Evolutionary conservation across 345 rosid genomes (phyloP).

Genomic region (Euphorbia lathyris): DNA sequence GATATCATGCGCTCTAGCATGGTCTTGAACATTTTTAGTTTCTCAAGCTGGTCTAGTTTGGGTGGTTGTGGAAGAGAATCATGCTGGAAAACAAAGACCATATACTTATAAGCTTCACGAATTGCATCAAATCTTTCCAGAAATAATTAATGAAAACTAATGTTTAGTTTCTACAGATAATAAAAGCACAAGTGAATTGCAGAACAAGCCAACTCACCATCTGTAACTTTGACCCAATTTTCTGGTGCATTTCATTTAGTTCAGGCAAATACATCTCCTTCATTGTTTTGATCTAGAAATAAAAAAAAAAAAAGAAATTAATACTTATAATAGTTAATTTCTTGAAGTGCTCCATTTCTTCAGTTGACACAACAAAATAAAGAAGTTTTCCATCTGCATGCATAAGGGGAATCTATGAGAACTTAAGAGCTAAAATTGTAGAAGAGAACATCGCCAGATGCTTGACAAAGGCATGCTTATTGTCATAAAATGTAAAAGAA

Average conservation of each 20-base stretch:
- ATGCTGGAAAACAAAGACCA: slow-evolving; percentile 35
- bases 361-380: not conserved
- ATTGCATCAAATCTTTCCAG: not conserved
- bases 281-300: slow-evolving; percentile 56
- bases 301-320: not conserved
- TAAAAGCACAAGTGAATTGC: not conserved
- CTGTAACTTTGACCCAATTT: slow-evolving; percentile 55
- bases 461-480: not conserved
- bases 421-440: not conserved
- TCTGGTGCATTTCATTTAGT: slow-evolving; percentile 66
- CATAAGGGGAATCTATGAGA: not conserved
- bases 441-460: not conserved
- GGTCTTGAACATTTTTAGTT: slow-evolving; percentile 52
- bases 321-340: not conserved
- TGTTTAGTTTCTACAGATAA: not conserved
- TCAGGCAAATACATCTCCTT: slow-evolving; percentile 67
- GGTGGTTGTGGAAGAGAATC: slow-evolving; percentile 70
- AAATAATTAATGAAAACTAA: not conserved
- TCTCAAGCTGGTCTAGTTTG: slow-evolving; percentile 70
- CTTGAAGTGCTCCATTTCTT: not conserved
- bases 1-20: slow-evolving; percentile 66
- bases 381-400: not conserved
- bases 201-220: slow-evolving; percentile 41
- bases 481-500: not conserved
- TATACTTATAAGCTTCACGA: slow-evolving; percentile 12